Percentiles rank a stretch among this genome's conserved stretches.
Conservation (phyloP, 2,329 filamentous ascomycete species). For the Plenodomus tracheiphilus region DNA sequence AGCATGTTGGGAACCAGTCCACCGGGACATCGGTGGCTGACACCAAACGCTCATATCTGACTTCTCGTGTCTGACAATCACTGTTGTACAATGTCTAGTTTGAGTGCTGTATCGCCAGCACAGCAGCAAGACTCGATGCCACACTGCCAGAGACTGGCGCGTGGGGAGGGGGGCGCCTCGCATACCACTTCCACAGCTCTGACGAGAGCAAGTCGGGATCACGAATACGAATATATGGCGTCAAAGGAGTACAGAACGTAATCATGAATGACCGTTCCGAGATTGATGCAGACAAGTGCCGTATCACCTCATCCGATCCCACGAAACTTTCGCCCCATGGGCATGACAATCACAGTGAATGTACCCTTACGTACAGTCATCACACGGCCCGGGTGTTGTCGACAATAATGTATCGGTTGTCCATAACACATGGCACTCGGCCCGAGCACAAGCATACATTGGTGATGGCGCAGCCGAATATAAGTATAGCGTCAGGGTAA, state of each 20-base stretch:
- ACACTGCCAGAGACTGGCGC: slow-evolving; percentile 13
- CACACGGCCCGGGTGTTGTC: slow-evolving; percentile 14
- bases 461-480: neutral
- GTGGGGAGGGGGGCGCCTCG: slow-evolving; percentile 3
- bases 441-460: slow-evolving; percentile 5
- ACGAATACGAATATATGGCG: neutral
- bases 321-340: slow-evolving; percentile 6
- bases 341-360: slow-evolving; percentile 7
- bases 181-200: neutral
- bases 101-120: slow-evolving; percentile 4
- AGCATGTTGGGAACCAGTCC: slow-evolving; percentile 8
- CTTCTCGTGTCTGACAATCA: slow-evolving; percentile 6
- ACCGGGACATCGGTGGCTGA: slow-evolving; percentile 12
- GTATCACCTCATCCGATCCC: slow-evolving; percentile 12
- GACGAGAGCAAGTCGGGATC: neutral
- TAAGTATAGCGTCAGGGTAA: slow-evolving; percentile 12
- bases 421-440: slow-evolving; percentile 1
- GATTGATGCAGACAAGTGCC: slow-evolving; percentile 7
- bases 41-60: slow-evolving; percentile 10
- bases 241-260: slow-evolving; percentile 5
- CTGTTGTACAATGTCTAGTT: slow-evolving; percentile 7
- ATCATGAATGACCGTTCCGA: neutral
- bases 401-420: slow-evolving; percentile 4
- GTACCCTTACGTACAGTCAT: slow-evolving; percentile 6
- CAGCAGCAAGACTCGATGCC: slow-evolving; percentile 1